Conservation (phyloP, 2,329 filamentous ascomycete genomes). For the Claviceps humidiphila region DNA sequence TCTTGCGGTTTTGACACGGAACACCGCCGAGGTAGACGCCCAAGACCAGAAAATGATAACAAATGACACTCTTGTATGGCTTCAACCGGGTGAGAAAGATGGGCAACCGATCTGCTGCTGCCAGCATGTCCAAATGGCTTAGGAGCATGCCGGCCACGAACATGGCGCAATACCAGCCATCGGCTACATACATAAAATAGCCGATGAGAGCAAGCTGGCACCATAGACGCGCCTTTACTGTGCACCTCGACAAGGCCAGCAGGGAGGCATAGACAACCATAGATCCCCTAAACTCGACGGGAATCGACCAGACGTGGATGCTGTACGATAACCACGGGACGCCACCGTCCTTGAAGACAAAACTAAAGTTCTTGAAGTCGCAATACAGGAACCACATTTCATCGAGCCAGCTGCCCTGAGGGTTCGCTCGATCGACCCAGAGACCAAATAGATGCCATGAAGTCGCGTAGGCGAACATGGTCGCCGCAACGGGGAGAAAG, state of each 20-base stretch:
- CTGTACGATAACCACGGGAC: slow-evolving; percentile 39
- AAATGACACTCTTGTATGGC: slow-evolving; percentile 36
- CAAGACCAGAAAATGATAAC: slow-evolving; percentile 35
- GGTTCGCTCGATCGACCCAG: slow-evolving; percentile 24
- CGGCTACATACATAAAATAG: slow-evolving; percentile 56
- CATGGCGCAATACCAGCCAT: slow-evolving; percentile 49
- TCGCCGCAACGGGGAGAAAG: slow-evolving; percentile 37
- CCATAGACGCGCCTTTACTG: slow-evolving; percentile 39
- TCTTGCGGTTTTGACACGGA: slow-evolving; percentile 36
- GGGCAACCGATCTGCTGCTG: slow-evolving; percentile 36
- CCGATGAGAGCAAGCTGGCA: slow-evolving; percentile 38
- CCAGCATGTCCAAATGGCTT: slow-evolving; percentile 46
- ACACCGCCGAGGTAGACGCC: slow-evolving; percentile 48
- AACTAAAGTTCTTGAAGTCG: slow-evolving; percentile 58
- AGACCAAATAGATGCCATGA: slow-evolving; percentile 40
- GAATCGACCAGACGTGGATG: slow-evolving; percentile 50
- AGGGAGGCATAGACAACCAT: slow-evolving; percentile 46
- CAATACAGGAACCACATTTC: slow-evolving; percentile 37
- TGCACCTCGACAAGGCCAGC: slow-evolving; percentile 43
- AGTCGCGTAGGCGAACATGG: slow-evolving; percentile 36
- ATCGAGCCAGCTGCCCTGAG: slow-evolving; percentile 27
- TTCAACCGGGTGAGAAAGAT: slow-evolving; percentile 30
- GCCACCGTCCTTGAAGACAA: slow-evolving; percentile 45
- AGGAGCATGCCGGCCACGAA: slow-evolving; percentile 50
- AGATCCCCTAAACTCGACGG: slow-evolving; percentile 50